These are phyloP conservation scores for Fusarium sp. DNA, from an alignment of 2,329 filamentous ascomycete species.

Conservation along the genomic window DNA sequence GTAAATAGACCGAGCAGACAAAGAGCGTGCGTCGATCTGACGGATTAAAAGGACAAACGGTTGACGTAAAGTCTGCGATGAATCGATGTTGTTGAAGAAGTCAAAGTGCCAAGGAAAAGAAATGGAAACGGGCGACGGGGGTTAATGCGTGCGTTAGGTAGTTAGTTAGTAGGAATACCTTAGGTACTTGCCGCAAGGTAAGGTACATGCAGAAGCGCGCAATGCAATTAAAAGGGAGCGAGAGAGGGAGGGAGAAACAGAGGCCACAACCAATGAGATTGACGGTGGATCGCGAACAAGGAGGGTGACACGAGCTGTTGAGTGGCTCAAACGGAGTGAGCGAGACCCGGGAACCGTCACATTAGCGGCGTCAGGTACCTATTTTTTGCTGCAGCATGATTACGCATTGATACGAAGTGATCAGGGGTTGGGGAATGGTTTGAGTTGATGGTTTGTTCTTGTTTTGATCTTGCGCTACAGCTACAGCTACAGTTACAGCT, in stretches of 20 bases:
- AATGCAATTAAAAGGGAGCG: conserved; percentile 31
- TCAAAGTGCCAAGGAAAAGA: conserved; percentile 40
- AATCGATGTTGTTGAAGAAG: conserved; percentile 38
- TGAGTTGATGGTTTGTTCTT: not conserved
- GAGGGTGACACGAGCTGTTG: conserved; percentile 30
- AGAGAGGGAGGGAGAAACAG: conserved; percentile 24
- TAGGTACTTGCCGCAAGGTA: not conserved
- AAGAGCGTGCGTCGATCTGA: conserved; percentile 6
- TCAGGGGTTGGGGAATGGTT: conserved; percentile 17
- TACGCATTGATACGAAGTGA: conserved; percentile 26
- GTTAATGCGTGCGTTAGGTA: not conserved
- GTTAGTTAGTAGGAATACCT: conserved; percentile 5
- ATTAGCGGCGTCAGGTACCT: conserved; percentile 10
- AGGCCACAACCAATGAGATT: conserved; percentile 16
- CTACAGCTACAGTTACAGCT: too few species aligned
- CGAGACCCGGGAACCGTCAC: conserved; percentile 16
- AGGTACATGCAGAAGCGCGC: not conserved
- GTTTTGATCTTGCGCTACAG: not conserved
- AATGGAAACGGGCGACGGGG: conserved; percentile 31
- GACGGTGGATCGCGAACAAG: conserved; percentile 22
- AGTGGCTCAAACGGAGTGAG: conserved; percentile 29
- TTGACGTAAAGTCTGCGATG: conserved; percentile 25
- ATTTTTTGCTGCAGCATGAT: conserved; percentile 22
- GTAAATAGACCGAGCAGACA: not conserved
- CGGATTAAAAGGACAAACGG: conserved; percentile 1